Percentiles rank a stretch among this genome's conserved stretches.
These are phyloP conservation scores for Leccinum broughii DNA, from an alignment of 768 basidiomycete genomes.

Conservation along the genomic window DNA sequence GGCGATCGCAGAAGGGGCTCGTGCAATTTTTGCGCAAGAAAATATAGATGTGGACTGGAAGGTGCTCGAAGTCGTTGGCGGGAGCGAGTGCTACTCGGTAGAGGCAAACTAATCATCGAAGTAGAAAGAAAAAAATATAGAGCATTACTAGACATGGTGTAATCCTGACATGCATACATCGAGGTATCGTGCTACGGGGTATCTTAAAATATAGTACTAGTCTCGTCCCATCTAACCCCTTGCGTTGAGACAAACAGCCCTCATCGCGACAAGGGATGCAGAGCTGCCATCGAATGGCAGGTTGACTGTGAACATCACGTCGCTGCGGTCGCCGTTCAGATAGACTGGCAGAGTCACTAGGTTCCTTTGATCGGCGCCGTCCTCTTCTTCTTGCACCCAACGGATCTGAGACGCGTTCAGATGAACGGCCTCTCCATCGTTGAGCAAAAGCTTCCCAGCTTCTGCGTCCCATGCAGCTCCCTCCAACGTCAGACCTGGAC, in stretches of 20 bases:
- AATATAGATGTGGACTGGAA: slow-evolving; percentile 90
- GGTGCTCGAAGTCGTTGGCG: slow-evolving; percentile 66
- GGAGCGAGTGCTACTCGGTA: slow-evolving; percentile 29
- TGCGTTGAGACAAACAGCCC: slow-evolving; percentile 90
- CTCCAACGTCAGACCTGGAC: slow-evolving; percentile 78
- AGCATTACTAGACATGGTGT: slow-evolving; percentile 23
- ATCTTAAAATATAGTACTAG: slow-evolving; percentile 17
- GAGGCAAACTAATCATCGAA: slow-evolving; percentile 15
- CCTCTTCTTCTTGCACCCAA: slow-evolving; percentile 71
- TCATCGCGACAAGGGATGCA: slow-evolving; percentile 73
- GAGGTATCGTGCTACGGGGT: slow-evolving; percentile 29
- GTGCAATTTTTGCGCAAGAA: slow-evolving; percentile 66
- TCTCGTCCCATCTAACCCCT: slow-evolving; percentile 46
- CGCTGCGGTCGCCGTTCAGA: slow-evolving; percentile 85
- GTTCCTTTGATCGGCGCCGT: slow-evolving; percentile 29
- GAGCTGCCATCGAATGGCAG: slow-evolving; percentile 73
- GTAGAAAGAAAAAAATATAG: slow-evolving; percentile 2
- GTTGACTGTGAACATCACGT: slow-evolving; percentile 88
- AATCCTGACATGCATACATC: slow-evolving; percentile 18
- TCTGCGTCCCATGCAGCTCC: slow-evolving; percentile 72
- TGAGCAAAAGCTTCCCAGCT: slow-evolving; percentile 68
- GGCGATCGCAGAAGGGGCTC: slow-evolving; percentile 79
- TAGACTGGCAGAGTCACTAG: slow-evolving; percentile 88
- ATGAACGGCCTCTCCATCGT: slow-evolving; percentile 79
- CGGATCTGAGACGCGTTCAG: slow-evolving; percentile 81